Evolutionary conservation across 345 rosid genomes (phyloP), one percentile per base, ranked within the genome.

Genomic region (Syzygium aromaticum): DNA sequence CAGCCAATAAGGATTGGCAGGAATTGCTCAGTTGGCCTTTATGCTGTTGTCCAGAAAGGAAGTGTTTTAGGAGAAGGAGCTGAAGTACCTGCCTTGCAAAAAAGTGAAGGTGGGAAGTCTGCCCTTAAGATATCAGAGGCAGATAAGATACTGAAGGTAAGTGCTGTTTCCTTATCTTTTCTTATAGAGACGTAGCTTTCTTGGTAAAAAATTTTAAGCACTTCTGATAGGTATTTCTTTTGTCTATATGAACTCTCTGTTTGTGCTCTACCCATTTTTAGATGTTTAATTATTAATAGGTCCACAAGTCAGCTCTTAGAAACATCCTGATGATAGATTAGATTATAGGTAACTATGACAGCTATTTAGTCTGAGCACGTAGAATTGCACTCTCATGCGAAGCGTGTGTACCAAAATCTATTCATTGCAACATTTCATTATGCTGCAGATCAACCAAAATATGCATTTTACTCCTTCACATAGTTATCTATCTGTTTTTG

Each of bases 21-120:
- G 28, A 91, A 91, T 56, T 92, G 92, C 51, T 91, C 92, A 3
- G 84, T 95, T 87, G 97, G 95, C 25, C 97, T 95, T 19, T 94
- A 92, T 88, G 92, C 95, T 85, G 94, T 94, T 64, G 59, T 95
- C 89, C 95, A 91, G 87, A 95, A 92, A 86, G 97, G 97, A 89
- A 93, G 94, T 85, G 64, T 87, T 52, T 15, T 95, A 86, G 90
- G 86, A 83, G 95, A 93, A 84, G 93, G 87, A 77, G 89, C 94
- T 83, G 90, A 92, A 38, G 92, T 95, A 43, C 86, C 82, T 8
- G 92, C 95, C 38, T 83, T 91, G 91, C 97, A 94, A 67, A 95
- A 90, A 92, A 89, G 84, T 85, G 95, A 90, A 90, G 92, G 85
- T 77, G 90, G 92, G 85, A 90, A 87, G n/a, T 77, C 87, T 2